Evolutionary conservation across 1,284 basidiomycete species (phyloP).

Genomic region (Puccinia hordei): DNA sequence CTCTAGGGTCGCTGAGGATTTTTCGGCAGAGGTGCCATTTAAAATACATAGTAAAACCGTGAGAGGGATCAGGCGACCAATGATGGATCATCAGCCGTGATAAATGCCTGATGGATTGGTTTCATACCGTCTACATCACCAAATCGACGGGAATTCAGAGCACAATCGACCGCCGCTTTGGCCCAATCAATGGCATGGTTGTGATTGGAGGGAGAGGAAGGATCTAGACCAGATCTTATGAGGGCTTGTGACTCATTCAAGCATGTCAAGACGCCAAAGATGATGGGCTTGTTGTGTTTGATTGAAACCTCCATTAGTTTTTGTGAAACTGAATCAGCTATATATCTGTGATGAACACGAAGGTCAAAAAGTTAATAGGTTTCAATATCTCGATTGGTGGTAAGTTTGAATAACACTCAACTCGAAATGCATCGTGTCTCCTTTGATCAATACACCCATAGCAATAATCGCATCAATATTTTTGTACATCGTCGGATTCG

Average conservation of each 20-base stretch:
- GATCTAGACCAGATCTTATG: constrained; percentile 73
- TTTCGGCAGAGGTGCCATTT: too few relatives aligned
- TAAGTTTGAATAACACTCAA: constrained; percentile 23
- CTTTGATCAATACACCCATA: constrained; percentile 97
- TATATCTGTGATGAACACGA: constrained; percentile 66
- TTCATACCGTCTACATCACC: neutral
- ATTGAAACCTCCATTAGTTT: constrained; percentile 91
- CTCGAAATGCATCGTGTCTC: constrained; percentile 95
- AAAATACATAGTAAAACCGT: too few relatives aligned
- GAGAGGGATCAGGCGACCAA: neutral
- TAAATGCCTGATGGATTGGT: neutral
- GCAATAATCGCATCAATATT: constrained; percentile 85
- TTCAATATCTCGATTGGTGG: neutral
- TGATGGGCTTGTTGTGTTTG: constrained; percentile 89
- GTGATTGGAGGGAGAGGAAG: constrained; percentile 19
- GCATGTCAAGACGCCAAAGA: constrained; percentile 93
- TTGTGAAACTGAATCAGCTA: constrained; percentile 86
- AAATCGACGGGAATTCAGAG: constrained; percentile 24
- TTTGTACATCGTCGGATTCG: constrained; percentile 3
- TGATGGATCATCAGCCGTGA: neutral
- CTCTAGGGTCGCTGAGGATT: too few relatives aligned
- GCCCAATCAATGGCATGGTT: constrained; percentile 47
- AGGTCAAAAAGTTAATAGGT: neutral
- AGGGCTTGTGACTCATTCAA: constrained; percentile 92
- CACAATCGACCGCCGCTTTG: constrained; percentile 48